Evolutionary conservation across 2,329 filamentous ascomycete genomes (phyloP).

Genomic region (Neobulgaria alba): DNA sequence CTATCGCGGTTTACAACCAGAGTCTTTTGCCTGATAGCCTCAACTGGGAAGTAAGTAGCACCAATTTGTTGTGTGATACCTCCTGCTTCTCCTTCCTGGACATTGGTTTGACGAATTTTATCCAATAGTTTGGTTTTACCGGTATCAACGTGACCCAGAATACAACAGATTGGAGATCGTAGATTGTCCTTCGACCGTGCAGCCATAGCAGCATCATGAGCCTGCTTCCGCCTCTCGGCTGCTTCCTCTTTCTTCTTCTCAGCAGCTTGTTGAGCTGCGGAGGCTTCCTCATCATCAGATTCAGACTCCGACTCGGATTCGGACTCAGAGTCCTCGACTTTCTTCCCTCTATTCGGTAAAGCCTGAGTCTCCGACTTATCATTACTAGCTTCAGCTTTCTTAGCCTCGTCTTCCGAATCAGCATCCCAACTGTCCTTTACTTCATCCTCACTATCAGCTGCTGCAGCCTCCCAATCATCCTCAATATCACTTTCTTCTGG

Average conservation of each 20-base stretch:
- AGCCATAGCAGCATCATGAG: slow-evolving; percentile 83
- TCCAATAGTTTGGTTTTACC: slow-evolving; percentile 99
- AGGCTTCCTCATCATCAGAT: slow-evolving; percentile 64
- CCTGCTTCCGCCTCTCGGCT: slow-evolving; percentile 77
- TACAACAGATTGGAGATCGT: slow-evolving; percentile 97
- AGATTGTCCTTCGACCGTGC: slow-evolving; percentile 90
- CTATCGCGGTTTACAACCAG: slow-evolving; percentile 86
- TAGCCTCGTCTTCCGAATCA: slow-evolving; percentile 59
- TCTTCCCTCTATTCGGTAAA: slow-evolving; percentile 18
- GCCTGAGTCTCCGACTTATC: slow-evolving; percentile 11
- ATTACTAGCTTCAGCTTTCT: slow-evolving; percentile 29
- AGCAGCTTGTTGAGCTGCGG: slow-evolving; percentile 64
- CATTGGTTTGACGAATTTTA: slow-evolving; percentile 97
- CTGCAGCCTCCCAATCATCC: slow-evolving; percentile 85
- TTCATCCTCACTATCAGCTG: slow-evolving; percentile 64
- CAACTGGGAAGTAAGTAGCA: slow-evolving; percentile 97
- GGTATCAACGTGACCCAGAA: slow-evolving; percentile 98
- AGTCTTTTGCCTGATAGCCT: slow-evolving; percentile 87
- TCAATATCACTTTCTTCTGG: slow-evolving; percentile 54
- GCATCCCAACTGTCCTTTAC: slow-evolving; percentile 96
- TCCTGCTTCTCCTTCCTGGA: slow-evolving; percentile 97
- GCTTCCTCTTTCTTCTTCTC: slow-evolving; percentile 79
- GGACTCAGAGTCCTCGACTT: slow-evolving; percentile 44
- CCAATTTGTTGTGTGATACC: slow-evolving; percentile 99
- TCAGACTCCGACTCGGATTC: slow-evolving; percentile 50